Evolutionary conservation across 2,329 filamentous ascomycete species (phyloP).

Genomic region (Lasiodiplodia sp.): DNA sequence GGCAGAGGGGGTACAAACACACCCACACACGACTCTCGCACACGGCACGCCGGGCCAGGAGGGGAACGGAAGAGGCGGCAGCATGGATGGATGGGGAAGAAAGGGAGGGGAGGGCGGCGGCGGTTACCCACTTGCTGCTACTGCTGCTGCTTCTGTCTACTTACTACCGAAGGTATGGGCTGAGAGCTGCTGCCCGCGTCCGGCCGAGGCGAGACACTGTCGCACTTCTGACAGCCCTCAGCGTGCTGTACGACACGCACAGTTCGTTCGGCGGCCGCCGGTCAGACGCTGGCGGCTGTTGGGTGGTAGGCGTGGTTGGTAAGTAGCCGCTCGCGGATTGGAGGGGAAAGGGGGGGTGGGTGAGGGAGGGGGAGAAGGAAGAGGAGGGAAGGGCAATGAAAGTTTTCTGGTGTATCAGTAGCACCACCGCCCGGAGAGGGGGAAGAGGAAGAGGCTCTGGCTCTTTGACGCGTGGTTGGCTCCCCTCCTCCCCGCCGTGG

Average conservation of each 20-base stretch:
- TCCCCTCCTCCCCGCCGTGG: too few species aligned
- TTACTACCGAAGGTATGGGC: too few species aligned
- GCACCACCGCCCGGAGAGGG: not conserved
- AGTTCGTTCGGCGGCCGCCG: not conserved
- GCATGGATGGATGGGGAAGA: not conserved
- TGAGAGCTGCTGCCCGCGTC: not conserved
- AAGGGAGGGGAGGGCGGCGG: not conserved
- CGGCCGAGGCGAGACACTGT: conserved; percentile 22
- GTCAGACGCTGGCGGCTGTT: conserved; percentile 14
- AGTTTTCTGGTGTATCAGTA: not conserved
- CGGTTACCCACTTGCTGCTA: too few species aligned
- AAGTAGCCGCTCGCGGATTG: not conserved
- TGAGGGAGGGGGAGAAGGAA: too few species aligned
- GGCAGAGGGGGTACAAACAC: not conserved
- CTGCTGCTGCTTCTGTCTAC: too few species aligned
- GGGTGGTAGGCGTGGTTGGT: not conserved
- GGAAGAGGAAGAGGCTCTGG: too few species aligned
- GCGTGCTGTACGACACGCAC: conserved; percentile 18
- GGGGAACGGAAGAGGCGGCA: too few species aligned
- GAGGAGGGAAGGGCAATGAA: not conserved
- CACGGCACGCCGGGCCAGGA: too few species aligned
- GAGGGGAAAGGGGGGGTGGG: not conserved
- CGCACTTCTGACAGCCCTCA: conserved; percentile 19
- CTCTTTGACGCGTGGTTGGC: too few species aligned
- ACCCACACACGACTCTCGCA: not conserved